These are phyloP conservation scores for Claviceps monticola DNA, from an alignment of 2,329 filamentous ascomycete species.

Conservation along the genomic window DNA sequence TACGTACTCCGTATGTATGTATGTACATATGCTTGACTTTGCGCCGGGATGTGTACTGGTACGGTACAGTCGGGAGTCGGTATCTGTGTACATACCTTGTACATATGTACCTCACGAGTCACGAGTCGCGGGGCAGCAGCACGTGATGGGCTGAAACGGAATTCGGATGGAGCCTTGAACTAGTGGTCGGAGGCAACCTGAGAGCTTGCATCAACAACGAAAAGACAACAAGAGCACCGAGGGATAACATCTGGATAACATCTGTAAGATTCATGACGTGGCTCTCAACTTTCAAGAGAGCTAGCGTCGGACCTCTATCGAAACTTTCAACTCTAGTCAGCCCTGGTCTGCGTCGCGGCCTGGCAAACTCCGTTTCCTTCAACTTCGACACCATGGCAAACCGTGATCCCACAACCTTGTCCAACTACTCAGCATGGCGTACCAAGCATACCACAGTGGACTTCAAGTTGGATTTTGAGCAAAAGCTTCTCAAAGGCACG, in stretches of 20 bases:
- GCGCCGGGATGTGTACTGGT: no score
- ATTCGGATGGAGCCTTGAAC: neutral
- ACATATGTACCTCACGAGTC: no score
- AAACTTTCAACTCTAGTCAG: neutral
- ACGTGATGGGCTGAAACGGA: neutral
- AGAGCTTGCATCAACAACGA: neutral
- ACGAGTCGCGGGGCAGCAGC: neutral
- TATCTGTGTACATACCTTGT: no score
- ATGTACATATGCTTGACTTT: no score
- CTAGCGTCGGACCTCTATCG: neutral
- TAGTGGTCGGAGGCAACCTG: no score
- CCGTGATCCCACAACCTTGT: conserved; percentile 78
- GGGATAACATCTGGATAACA: neutral
- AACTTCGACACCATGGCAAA: conserved; percentile 16
- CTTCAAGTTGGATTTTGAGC: conserved; percentile 72
- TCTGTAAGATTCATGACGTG: conserved; percentile 10
- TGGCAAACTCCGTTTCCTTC: conserved; percentile 13
- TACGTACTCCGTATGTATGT: no score
- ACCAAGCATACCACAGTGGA: conserved; percentile 73
- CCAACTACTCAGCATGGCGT: conserved; percentile 81
- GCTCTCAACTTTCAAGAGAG: conserved; percentile 9
- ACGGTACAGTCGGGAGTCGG: no score
- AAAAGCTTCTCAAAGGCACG: conserved; percentile 61
- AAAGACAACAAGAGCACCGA: neutral
- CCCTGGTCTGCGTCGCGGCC: conserved; percentile 4